phyloP scores from a whole-genome alignment of 2,329 filamentous ascomycete species.

The Aspergillus versicolor region DNA sequence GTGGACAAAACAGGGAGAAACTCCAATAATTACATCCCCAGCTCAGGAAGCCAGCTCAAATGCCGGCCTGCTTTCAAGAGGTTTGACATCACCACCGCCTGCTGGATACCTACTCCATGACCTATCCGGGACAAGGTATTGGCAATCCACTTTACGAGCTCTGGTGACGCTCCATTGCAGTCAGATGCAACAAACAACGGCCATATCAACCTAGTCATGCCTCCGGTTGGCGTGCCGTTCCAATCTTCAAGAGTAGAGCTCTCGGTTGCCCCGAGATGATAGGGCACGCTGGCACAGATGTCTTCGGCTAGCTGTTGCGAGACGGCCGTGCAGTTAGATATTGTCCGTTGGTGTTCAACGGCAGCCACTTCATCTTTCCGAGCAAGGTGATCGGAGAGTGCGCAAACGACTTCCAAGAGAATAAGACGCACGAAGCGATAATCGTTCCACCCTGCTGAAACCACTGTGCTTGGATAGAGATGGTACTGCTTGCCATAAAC shows the following conservation, averaged over 20 bases:
- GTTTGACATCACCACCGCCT: conserved; percentile 5
- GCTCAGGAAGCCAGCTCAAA: conserved; percentile 6
- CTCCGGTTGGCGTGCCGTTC: not conserved
- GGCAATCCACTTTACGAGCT: conserved; percentile 1
- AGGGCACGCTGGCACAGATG: conserved; percentile 20
- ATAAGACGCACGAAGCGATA: conserved; percentile 24
- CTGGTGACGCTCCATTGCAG: not conserved
- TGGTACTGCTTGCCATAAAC: conserved; percentile 19
- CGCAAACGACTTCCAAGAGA: conserved; percentile 14
- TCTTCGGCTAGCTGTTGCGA: conserved; percentile 15
- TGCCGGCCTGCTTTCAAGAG: not conserved
- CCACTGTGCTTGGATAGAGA: conserved; percentile 17
- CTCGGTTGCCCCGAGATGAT: conserved; percentile 6
- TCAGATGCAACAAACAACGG: conserved; percentile 7
- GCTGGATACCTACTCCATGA: conserved; percentile 3
- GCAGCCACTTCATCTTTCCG: not conserved
- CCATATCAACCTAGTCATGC: conserved; percentile 4
- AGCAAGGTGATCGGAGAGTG: not conserved
- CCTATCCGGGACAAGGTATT: conserved; percentile 1
- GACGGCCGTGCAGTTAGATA: not conserved
- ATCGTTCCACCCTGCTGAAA: conserved; percentile 23
- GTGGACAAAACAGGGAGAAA: not conserved
- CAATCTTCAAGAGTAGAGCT: not conserved
- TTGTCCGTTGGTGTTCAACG: conserved; percentile 1
- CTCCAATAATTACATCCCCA: not conserved